phyloP scores from a whole-genome alignment of 2,329 filamentous ascomycete species.

The Pseudogymnoascus sp. region DNA sequence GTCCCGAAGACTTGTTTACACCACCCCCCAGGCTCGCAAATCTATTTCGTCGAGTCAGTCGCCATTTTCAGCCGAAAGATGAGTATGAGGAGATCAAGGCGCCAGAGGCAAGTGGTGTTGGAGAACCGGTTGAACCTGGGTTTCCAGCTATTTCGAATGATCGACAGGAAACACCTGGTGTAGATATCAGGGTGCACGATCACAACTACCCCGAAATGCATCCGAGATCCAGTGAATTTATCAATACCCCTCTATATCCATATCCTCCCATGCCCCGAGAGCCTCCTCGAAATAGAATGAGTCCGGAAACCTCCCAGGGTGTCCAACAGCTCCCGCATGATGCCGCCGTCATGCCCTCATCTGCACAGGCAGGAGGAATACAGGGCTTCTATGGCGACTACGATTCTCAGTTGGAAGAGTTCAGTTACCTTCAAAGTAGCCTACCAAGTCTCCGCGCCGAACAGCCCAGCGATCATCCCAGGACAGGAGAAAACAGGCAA shows the following conservation, averaged over 20 bases:
- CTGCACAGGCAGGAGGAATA: not conserved
- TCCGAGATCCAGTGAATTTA: not conserved
- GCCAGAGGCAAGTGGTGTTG: not conserved
- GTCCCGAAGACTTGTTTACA: constrained; percentile 27
- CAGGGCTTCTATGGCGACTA: not conserved
- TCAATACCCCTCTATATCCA: not conserved
- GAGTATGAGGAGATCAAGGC: not conserved
- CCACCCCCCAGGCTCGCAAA: constrained; percentile 21
- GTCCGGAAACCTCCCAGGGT: not conserved
- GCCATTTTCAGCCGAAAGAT: not conserved
- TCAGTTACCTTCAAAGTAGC: not conserved
- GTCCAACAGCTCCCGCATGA: not conserved
- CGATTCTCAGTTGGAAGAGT: not conserved
- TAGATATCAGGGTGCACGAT: not conserved
- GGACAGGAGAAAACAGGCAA: not conserved
- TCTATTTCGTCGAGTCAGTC: constrained; percentile 24
- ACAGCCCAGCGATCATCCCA: not conserved
- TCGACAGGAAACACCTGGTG: not conserved
- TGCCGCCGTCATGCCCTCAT: not conserved
- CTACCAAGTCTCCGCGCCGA: not conserved
- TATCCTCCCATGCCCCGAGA: not conserved
- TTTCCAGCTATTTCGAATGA: not conserved
- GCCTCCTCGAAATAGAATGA: not conserved
- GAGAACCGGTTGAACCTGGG: not conserved
- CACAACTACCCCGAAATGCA: not conserved